Evolutionary conservation across 805 yeast genomes (phyloP).

Genomic region (Yarrowia sp.): DNA sequence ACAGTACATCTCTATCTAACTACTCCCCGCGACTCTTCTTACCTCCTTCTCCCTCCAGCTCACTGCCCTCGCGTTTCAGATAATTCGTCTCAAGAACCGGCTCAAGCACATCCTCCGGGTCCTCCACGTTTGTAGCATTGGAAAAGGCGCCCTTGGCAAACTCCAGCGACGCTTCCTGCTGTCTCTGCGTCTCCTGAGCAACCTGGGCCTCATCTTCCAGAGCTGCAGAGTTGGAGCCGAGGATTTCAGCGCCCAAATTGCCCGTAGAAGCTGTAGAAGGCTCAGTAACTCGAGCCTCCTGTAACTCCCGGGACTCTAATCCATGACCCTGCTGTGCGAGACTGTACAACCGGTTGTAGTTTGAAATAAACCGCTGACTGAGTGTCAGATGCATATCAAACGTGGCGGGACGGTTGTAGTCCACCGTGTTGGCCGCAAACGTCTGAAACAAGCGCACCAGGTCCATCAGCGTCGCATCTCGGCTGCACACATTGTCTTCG

Average conservation of each 20-base stretch:
- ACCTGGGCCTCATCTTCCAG: constrained; percentile 2
- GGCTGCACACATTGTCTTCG: constrained; percentile 35
- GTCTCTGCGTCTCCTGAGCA: background rate
- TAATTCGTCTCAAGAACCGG: constrained; percentile 7
- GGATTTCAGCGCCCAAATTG: constrained; percentile 10
- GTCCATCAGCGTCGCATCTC: constrained; percentile 34
- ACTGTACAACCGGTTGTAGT: constrained; percentile 30
- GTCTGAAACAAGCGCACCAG: constrained; percentile 31
- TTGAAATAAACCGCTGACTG: constrained; percentile 32
- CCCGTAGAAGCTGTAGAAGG: background rate
- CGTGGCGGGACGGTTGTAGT: constrained; percentile 18
- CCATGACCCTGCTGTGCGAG: constrained; percentile 27
- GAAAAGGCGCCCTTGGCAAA: constrained; percentile 5
- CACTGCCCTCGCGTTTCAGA: background rate
- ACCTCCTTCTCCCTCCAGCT: background rate
- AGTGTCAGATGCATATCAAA: constrained; percentile 27
- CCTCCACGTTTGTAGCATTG: background rate
- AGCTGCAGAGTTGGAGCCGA: constrained; percentile 7
- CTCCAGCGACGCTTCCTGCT: constrained; percentile 16
- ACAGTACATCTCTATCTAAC: background rate
- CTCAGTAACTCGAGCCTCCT: no score
- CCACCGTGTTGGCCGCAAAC: constrained; percentile 29
- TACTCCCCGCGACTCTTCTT: constrained; percentile 14
- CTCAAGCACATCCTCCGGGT: constrained; percentile 1
- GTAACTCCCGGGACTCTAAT: background rate